Percentiles rank a stretch among this genome's conserved stretches.
Conservation (phyloP, 768 basidiomycete species). For the Pleurotus salmoneostramineus region DNA sequence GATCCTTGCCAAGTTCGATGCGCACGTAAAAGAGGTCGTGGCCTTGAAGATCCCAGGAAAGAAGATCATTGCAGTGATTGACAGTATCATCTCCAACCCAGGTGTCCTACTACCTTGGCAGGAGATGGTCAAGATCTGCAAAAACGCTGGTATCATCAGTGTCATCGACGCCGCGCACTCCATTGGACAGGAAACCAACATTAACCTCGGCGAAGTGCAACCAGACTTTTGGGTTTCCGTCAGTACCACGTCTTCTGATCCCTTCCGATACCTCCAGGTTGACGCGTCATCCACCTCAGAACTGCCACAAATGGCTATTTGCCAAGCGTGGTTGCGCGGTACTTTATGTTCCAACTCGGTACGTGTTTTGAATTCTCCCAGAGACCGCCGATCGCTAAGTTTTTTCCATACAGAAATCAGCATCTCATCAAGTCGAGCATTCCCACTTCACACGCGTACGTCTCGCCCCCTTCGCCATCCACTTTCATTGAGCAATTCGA, state of each 20-base stretch:
- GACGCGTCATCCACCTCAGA: conserved; percentile 34
- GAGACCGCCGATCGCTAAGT: neutral
- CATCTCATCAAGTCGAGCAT: conserved; percentile 55
- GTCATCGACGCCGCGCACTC: conserved; percentile 83
- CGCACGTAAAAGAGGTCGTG: conserved; percentile 12
- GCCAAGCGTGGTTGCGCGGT: conserved; percentile 64
- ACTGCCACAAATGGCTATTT: conserved; percentile 85
- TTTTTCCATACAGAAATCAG: conserved; percentile 45
- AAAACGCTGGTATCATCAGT: conserved; percentile 57
- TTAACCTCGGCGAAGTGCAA: conserved; percentile 50
- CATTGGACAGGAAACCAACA: conserved; percentile 68
- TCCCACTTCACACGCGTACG: conserved; percentile 52
- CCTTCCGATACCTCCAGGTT: neutral
- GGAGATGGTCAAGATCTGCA: conserved; percentile 63
- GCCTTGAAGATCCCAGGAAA: conserved; percentile 9
- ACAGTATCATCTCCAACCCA: conserved; percentile 61
- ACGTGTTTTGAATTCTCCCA: conserved; percentile 4
- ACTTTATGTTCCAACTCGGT: conserved; percentile 69
- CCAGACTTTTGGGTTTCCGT: conserved; percentile 85
- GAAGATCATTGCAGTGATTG: conserved; percentile 66
- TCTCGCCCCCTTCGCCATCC: conserved; percentile 30
- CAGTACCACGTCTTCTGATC: conserved; percentile 16
- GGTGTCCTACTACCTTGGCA: conserved; percentile 75
- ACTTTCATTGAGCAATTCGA: conserved; percentile 42
- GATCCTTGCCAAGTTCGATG: conserved; percentile 30